Evolutionary conservation across 2,329 filamentous ascomycete genomes (phyloP), one percentile per base, ranked within the genome.

Genomic region (Colletotrichum zoysiae): DNA sequence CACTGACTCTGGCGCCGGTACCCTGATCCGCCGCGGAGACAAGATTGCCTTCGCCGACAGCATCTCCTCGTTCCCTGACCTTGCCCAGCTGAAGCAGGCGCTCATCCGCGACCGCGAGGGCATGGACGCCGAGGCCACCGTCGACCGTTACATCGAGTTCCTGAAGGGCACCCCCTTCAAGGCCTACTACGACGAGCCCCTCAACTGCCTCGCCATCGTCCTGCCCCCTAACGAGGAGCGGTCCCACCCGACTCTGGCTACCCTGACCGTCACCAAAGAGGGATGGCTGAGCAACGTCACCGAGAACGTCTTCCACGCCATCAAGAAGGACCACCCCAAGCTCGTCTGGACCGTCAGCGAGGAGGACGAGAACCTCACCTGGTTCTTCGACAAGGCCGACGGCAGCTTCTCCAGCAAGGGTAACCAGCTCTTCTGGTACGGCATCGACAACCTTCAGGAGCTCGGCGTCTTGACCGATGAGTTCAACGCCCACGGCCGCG

Each of bases 331-430:
- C 79, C 93, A 95, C 81, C 91, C 95, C 67, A 94, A 92, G 84
- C 87, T 98, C 75, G 93, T 94, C 74, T 99, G 95, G 95, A 97
- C 95, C n/a, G 95, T 98, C 73, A 95, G 93, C 84, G 92, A 95
- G 78, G 93, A 97, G 76, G 95, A 98, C 77, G 95, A 98, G 87
- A 98, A 98, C 81, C 86, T 98, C 77, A 95, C 94, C 14, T 98
- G 95, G 96, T 98, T 98, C 86, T 97, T 97, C 76, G 95, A 97
- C 83, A 97, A 97, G 87, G 93, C 95, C 12, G 95, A 98, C 76
- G 95, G 96, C 68, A 97, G 94, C 82, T 89, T 98, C 77, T 94
- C 92, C 74, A 90, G 91, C 67, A 91, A 94, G 76, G 94, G 94
- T 70, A 94, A 95, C 78, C 94, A 98, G 50, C 91, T 98, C 78